These are phyloP conservation scores for Favolaschia claudopus DNA, from an alignment of 768 basidiomycete species.

Conservation along the genomic window DNA sequence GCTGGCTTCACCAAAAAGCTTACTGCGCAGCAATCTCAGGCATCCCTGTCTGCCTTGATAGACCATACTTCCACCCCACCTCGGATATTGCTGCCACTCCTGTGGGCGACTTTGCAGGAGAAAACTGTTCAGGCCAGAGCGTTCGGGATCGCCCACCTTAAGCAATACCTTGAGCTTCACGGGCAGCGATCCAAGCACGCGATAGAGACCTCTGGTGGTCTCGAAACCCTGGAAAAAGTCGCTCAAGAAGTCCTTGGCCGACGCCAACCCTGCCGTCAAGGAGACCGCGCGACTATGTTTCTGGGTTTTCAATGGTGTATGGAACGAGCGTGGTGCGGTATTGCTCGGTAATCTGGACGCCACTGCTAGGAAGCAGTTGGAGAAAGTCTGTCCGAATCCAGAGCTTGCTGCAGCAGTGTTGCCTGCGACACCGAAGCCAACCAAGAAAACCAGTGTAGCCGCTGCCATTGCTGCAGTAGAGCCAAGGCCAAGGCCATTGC, in stretches of 20 bases:
- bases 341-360: slow-evolving; percentile 76
- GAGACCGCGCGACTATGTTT: slow-evolving; percentile 76
- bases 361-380: slow-evolving; percentile 79
- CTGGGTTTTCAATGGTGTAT: slow-evolving; percentile 82
- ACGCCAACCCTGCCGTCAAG: slow-evolving; percentile 81
- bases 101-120: slow-evolving; percentile 76
- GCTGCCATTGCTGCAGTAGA: slow-evolving; percentile 91
- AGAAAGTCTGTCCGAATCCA: slow-evolving; percentile 81
- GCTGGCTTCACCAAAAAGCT: slow-evolving; percentile 93
- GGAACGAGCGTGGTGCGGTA: slow-evolving; percentile 70
- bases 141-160: slow-evolving; percentile 73
- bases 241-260: slow-evolving; percentile 75
- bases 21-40: slow-evolving; percentile 85
- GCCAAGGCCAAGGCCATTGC: slow-evolving; percentile 89
- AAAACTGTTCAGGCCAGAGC: slow-evolving; percentile 82
- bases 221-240: slow-evolving; percentile 79
- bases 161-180: slow-evolving; percentile 77
- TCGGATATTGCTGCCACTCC: slow-evolving; percentile 68
- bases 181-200: slow-evolving; percentile 64
- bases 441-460: slow-evolving; percentile 84
- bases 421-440: slow-evolving; percentile 59
- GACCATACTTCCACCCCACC: slow-evolving; percentile 75
- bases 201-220: slow-evolving; percentile 73
- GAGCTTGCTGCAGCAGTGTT: slow-evolving; percentile 46
- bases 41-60: slow-evolving; percentile 71